Base-by-base conservation (phyloP, 2,329 filamentous ascomycete genomes). In the Nothophaeocryptopus gaeumannii region DNA sequence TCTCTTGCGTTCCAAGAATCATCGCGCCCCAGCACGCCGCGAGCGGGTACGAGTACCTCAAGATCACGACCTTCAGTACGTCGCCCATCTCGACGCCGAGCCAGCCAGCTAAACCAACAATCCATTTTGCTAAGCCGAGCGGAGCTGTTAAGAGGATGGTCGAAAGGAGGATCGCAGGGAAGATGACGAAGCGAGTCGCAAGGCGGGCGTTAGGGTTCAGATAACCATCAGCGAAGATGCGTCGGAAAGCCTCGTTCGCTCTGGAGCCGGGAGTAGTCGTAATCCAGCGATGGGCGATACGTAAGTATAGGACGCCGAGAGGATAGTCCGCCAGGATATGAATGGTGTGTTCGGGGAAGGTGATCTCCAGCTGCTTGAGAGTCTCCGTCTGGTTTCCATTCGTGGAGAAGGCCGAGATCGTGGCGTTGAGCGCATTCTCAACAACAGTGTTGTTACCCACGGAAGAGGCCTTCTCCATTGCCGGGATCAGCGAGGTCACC, bases 311-410 rank as follows among this genome's bases (percentile, higher is more conserved):
- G 15, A 99, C 80, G 4, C 93, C 93, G 1, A 99, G 76, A 0
- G 91, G 95, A 90, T 92, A 99, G 50, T 91, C 85, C 66, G 97
- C 92, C 36, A 97, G 85, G 54, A 97, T 78, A 55, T 95, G 86
- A 36, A 97, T 82, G 7, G 85, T 88, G 64, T 95, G 89, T 12
- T 70, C 68, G 44, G 73, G 76, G 39, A 66, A 52, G 3, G 38
- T 43, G 1, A 53, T 47, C 12, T 39, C 15, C 2, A 43, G 40
- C 30, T 43, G 40, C 10, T 43, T 32, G 9, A 43, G 20, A 20
- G 40, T 14, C 40, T 32, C 40, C n/a, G 40, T 43, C 39, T 42
- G 38, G 46, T 35, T 38, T 12, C 15, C 29, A n/a, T 39, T 40
- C 16, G 40, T 37, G 7, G 45, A 33, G 13, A 49, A 31, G 11